Base-by-base conservation (phyloP, 768 basidiomycete species). In the Pleurotus sapidus region DNA sequence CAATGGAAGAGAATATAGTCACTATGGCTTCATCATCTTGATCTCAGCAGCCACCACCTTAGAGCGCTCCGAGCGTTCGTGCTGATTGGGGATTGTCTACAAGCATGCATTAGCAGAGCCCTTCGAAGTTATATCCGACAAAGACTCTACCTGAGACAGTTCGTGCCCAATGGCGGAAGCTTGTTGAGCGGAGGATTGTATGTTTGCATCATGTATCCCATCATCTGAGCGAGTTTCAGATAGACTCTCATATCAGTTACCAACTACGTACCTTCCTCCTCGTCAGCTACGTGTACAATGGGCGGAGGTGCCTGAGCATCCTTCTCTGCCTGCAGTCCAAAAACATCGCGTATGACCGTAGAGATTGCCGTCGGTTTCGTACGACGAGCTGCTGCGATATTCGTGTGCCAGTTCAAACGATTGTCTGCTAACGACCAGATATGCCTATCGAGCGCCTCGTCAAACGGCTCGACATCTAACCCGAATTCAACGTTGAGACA, bases 391-490 rank as follows among this genome's bases (percentile, higher is more conserved):
- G 81, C 80, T 20, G 88, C 86, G 39, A 91, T 79, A 56, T 86
- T 80, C 59, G 82, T 84, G 65, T 93, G 86, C 84, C 84, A 91
- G 61, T 87, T 80, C 51, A 93, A 72, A 27, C 87, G 77, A 49
- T 89, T 89, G 61, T 88, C 83, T 42, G 88, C 85, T 17, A 94
- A 70, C 0, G 88, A 87, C 88, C 89, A 93, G 46, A 95, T 88
- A 46, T 83, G 82, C 49, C 90, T 75, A 67, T 95, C 93, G 30
- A 96, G 81, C 2, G 83, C 84, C 70, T 96, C 93, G 64, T 96
- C 92, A 68, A 94, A 96, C 2, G 84, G 80, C 64, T 94, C 91
- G 62, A 84, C 83, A 45, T 85, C 86, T 88, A 60, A 11, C 20
- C n/a, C 49, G 9, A 48, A 46, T 18, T 54, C 37, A 59, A 20